Evolutionary conservation across 2,329 filamentous ascomycete species (phyloP), one percentile per base, ranked within the genome.

Genomic region (Didymella keratinophila): DNA sequence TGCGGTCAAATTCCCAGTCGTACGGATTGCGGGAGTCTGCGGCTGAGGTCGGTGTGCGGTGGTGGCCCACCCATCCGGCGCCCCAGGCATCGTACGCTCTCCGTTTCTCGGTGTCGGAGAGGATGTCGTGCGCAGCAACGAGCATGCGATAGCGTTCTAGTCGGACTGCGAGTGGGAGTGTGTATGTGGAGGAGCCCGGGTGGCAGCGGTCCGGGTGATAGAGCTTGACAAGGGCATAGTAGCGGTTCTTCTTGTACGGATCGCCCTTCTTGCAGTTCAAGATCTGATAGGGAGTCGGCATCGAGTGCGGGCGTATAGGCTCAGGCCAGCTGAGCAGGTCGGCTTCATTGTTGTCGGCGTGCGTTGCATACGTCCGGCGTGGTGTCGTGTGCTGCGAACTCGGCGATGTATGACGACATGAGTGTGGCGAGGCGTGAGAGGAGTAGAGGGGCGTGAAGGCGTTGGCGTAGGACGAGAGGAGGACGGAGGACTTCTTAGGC

Each of bases 61-160:
- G 65, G 55, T 75, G 69, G 21, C 70, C 74, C 52, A 81, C 80
- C 95, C 95, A 99, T 51, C 95, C 95, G 8, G 88, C 79, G 42
- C 93, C 93, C 72, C 88, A 90, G 25, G 82, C 78, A 71, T 99
- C 95, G 78, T 97, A 99, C 16, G 90, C 88, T 44, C 84, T 86
- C 55, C 93, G 89, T 76, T 91, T 95, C 27, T 81, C 76, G 0
- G 92, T 89, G 74, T 97, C 88, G 57, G 90, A 94, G 47, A 99
- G 87, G 52, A 99, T 89, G 68, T 91, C 85, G 76, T 99, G 92
- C 16, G 95, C 95, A 16, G 91, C 87, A 34, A 98, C 88, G 55
- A 98, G 84, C 34, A 99, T 85, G 30, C 91, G 89, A 78, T 98
- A 99, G 47, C 95, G 90, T 72, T 97, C 92, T n/a, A 95, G 82